phyloP scores from a whole-genome alignment of 192 early-diverging fungal genomes.

The Coemansia sp. region DNA sequence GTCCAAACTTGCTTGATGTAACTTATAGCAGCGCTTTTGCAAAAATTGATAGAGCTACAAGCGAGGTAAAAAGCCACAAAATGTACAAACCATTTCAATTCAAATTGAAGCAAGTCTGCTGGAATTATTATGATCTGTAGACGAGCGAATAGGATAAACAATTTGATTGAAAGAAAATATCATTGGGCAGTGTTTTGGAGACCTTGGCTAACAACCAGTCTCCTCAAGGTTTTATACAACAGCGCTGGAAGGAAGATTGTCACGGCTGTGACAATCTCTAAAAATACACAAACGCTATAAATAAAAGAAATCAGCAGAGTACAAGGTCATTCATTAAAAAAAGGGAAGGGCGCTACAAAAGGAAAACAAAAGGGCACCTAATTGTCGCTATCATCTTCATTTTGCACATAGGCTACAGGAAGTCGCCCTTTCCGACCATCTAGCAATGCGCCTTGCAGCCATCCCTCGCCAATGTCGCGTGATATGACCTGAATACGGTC shows the following conservation, averaged over 20 bases:
- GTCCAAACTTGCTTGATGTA: neutral
- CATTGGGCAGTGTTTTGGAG: neutral
- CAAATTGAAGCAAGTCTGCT: neutral
- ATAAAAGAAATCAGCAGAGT: neutral
- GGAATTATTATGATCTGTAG: neutral
- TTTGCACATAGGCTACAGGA: slow-evolving; percentile 28
- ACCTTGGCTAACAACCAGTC: neutral
- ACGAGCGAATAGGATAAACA: neutral
- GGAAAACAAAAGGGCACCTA: neutral
- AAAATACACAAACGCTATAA: neutral
- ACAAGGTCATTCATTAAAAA: neutral
- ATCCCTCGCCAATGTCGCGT: slow-evolving; percentile 28
- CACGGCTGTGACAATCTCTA: neutral
- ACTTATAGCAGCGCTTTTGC: neutral
- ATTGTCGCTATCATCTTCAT: slow-evolving; percentile 2
- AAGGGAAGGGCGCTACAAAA: neutral
- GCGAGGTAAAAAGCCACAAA: neutral
- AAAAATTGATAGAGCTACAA: neutral
- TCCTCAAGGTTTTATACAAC: neutral
- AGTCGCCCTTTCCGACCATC: slow-evolving; percentile 23
- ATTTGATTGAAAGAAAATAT: neutral
- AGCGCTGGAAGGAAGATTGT: neutral
- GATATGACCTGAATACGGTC: slow-evolving; percentile 35
- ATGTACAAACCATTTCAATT: neutral
- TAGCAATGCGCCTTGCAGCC: slow-evolving; percentile 12